Evolutionary conservation across 164 flowering plant species (phyloP).

Genomic region (Vitis vinifera): ASM3070453v1 NC_081818.1:3640501-3641000

Average conservation of each 20-base stretch:
- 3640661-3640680: background rate
- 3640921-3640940: background rate
- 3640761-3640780: no score
- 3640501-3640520: slow-evolving; percentile 21
- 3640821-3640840: no score
- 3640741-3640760: no score
- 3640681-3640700: no score
- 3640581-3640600: slow-evolving; percentile 91
- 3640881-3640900: background rate
- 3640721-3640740: no score
- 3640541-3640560: slow-evolving; percentile 62
- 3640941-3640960: background rate
- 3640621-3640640: slow-evolving; percentile 36
- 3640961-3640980: background rate
- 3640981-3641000: no score
- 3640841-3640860: no score
- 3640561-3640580: slow-evolving; percentile 86
- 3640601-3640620: slow-evolving; percentile 69
- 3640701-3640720: no score
- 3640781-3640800: no score
- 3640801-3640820: no score
- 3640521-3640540: slow-evolving; percentile 44
- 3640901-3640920: background rate
- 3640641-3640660: background rate
- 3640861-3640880: no score